Base-by-base conservation (phyloP, 306 rosid species). In the Trifolium subterraneum region DNA sequence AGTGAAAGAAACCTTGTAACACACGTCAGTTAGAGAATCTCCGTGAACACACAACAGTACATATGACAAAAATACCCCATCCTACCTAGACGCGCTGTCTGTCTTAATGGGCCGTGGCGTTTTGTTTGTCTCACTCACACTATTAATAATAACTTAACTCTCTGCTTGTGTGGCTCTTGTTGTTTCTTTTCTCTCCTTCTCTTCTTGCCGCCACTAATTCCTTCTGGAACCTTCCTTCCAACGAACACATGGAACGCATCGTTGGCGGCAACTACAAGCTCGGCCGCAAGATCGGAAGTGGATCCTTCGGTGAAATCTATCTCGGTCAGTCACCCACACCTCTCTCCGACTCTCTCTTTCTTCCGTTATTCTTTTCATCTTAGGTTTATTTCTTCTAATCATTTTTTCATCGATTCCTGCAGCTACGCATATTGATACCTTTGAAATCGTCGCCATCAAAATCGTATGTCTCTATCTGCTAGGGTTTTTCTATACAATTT, bases 261-360 rank as follows among this genome's bases (percentile, higher is more conserved):
- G 83, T 93, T 33, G 98, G 97, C 82, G 84, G 86, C 79, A 88
- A 86, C 84, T 93, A 81, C 86, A 93, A 88, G 84, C 97, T 93
- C 45, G 96, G 96, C 85, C 91, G 98, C 82, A 93, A 93, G 90
- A 93, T 93, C 88, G 98, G 98, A 52, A 88, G 97, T 79, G 98
- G 98, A 75, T 93, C 98, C 54, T 93, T 93, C 71, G 98, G 98
- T 3, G 97, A 93, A 89, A 93, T 93, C 67, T 93, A 79, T 65
- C 91, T 93, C 39, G 98, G 98, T 93, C 10, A 63, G 79, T 15
- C 0, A 0, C 1, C 23, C n/a, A n/a, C n/a, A n/a, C 19, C 2
- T n/a, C 9, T 5, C 3, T 41, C 25, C 25, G 6, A 15, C 8
- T 41, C 22, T 11, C 18, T 29, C 35, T 14, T 55, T 29, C 35